Percentiles rank a stretch among this genome's conserved stretches.
phyloP scores from a whole-genome alignment of 352 stramenopile genomes.

The Globisporangium alternatum region DNA sequence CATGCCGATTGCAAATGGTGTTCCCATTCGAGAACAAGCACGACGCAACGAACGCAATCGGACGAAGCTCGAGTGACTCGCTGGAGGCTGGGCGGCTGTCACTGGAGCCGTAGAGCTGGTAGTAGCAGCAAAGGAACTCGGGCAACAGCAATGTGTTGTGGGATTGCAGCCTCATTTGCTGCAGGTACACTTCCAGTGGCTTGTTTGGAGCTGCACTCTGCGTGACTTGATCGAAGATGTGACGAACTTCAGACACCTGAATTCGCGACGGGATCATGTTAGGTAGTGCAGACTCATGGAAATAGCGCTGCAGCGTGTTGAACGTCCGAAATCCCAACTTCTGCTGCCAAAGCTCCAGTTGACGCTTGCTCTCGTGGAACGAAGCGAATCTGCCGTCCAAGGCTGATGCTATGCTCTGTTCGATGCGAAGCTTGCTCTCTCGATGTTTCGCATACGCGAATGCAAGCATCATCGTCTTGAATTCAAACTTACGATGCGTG shows the following conservation, averaged over 20 bases:
- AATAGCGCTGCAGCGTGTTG: constrained; percentile 52
- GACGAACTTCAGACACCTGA: constrained; percentile 31
- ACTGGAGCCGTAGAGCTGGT: constrained; percentile 56
- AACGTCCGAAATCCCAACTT: constrained; percentile 57
- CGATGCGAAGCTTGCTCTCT: constrained; percentile 41
- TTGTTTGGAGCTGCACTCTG: constrained; percentile 39
- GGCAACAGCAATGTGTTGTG: constrained; percentile 53
- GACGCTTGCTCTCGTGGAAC: constrained; percentile 51
- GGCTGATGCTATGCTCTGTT: constrained; percentile 42
- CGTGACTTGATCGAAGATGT: constrained; percentile 44
- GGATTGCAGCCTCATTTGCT: constrained; percentile 42
- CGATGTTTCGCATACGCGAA: constrained; percentile 46
- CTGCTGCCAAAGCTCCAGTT: constrained; percentile 66
- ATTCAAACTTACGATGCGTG: constrained; percentile 45
- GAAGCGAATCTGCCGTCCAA: constrained; percentile 58
- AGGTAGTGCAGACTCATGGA: constrained; percentile 46
- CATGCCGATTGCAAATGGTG: constrained; percentile 38
- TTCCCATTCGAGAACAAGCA: constrained; percentile 71
- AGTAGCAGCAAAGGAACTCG: constrained; percentile 70
- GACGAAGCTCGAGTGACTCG: constrained; percentile 39
- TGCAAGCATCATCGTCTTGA: constrained; percentile 50
- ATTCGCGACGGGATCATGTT: constrained; percentile 55
- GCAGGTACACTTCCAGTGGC: constrained; percentile 53
- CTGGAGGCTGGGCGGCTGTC: constrained; percentile 12
- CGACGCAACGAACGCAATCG: constrained; percentile 56